These are phyloP conservation scores for Suillus fuscotomentosus DNA, from an alignment of 768 basidiomycete species.

Conservation along the genomic window DNA sequence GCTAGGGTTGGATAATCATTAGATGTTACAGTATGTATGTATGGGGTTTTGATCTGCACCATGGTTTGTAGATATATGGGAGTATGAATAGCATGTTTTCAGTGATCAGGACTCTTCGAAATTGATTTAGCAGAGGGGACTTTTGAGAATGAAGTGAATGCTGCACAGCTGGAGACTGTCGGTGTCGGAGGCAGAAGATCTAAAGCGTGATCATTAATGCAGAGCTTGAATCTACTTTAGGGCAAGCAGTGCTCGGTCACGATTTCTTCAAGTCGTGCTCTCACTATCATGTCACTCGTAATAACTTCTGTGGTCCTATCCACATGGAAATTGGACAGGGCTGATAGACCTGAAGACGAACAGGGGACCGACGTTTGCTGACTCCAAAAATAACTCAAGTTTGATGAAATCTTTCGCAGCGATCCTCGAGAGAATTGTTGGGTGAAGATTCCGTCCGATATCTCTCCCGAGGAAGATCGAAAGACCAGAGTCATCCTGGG, in stretches of 20 bases:
- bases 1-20: slow-evolving; percentile 2
- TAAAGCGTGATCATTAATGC: too few species aligned
- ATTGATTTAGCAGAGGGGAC: background rate
- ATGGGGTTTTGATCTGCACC: background rate
- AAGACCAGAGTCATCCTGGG: too few species aligned
- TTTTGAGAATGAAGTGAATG: too few species aligned
- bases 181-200: too few species aligned
- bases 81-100: slow-evolving; percentile 19
- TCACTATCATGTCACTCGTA: background rate
- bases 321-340: background rate
- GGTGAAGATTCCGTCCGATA: too few species aligned
- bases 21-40: slow-evolving; percentile 3
- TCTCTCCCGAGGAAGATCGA: too few species aligned
- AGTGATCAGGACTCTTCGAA: background rate
- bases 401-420: background rate
- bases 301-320: background rate
- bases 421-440: too few species aligned
- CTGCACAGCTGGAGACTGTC: too few species aligned
- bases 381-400: background rate
- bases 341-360: background rate
- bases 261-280: background rate
- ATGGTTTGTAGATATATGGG: background rate
- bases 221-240: too few species aligned
- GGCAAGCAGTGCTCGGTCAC: too few species aligned
- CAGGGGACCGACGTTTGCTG: background rate